Percentiles rank a stretch among this genome's conserved stretches.
Evolutionary conservation across 257 asterid species (phyloP).

Genomic region (Ilex aquifolium): DNA sequence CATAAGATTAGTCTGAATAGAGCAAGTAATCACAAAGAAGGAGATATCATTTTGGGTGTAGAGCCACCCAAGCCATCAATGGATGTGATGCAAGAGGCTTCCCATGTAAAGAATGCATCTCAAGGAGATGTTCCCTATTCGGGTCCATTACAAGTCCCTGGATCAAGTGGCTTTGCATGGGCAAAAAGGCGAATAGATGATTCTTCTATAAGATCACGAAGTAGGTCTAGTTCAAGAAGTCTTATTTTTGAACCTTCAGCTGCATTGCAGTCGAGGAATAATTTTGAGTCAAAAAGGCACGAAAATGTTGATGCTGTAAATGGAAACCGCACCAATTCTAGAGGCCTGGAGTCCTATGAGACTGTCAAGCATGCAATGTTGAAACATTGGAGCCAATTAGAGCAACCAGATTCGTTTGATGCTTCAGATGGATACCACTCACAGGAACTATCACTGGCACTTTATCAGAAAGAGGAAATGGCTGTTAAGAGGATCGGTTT

Average conservation of each 20-base stretch:
- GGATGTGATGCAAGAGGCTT: conserved; percentile 38
- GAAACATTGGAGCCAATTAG: conserved; percentile 74
- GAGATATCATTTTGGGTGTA: conserved; percentile 29
- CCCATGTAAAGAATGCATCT: conserved; percentile 70
- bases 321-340: conserved; percentile 27
- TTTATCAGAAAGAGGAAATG: conserved; percentile 58
- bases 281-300: conserved; percentile 41
- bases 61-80: conserved; percentile 43
- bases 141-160: conserved; percentile 84
- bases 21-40: conserved; percentile 27
- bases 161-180: conserved; percentile 97
- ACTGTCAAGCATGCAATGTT: conserved; percentile 37
- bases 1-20: conserved; percentile 30
- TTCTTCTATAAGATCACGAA: conserved; percentile 60
- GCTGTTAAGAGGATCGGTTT: conserved; percentile 51
- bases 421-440: conserved; percentile 76
- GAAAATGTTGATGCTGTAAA: conserved; percentile 40
- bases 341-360: conserved; percentile 45
- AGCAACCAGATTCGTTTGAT: conserved; percentile 69
- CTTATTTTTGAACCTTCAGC: conserved; percentile 67
- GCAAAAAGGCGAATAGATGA: conserved; percentile 63
- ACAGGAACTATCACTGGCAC: conserved; percentile 72
- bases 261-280: conserved; percentile 42
- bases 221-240: conserved; percentile 88
- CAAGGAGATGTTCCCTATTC: conserved; percentile 76